Conservation (phyloP, 371 early-diverging fungal species). For the Circinella umbellata region DNA sequence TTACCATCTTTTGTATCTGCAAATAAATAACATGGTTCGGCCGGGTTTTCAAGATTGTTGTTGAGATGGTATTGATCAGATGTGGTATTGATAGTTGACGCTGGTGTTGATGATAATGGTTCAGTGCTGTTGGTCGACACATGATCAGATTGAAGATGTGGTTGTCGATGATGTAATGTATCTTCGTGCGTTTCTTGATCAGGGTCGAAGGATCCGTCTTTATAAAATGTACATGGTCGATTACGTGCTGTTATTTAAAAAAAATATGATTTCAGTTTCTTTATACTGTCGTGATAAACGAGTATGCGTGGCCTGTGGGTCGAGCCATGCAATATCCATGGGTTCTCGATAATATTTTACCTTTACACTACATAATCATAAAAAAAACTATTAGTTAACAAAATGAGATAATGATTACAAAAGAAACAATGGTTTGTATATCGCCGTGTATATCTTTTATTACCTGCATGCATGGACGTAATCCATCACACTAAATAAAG, state of each 20-base stretch:
- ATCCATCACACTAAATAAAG: constrained; percentile 48
- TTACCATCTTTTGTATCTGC: constrained; percentile 20
- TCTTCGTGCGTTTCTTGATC: constrained; percentile 12
- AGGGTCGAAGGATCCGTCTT: constrained; percentile 32
- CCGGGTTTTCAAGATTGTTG: neutral
- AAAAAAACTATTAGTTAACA: too few species aligned
- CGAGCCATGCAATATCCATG: neutral
- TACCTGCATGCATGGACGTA: constrained; percentile 64
- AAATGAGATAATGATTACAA: neutral
- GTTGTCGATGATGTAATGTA: neutral
- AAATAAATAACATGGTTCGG: constrained; percentile 18
- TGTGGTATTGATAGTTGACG: neutral
- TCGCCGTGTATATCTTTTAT: too few species aligned
- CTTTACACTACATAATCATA: constrained; percentile 18
- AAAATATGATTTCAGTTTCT: neutral
- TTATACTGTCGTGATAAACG: too few species aligned
- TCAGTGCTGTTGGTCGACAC: neutral
- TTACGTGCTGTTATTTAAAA: constrained; percentile 22
- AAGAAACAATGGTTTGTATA: neutral
- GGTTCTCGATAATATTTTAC: constrained; percentile 1
- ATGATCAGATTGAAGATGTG: neutral
- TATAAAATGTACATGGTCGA: constrained; percentile 34
- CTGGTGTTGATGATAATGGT: neutral
- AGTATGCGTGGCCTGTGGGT: neutral
- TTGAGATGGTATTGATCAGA: neutral